A percentile compares a stretch with the other conserved stretches of the same genome.
These are phyloP conservation scores for Sporodiniella umbellata DNA, from an alignment of 371 early-diverging fungal genomes.

Conservation along the genomic window DNA sequence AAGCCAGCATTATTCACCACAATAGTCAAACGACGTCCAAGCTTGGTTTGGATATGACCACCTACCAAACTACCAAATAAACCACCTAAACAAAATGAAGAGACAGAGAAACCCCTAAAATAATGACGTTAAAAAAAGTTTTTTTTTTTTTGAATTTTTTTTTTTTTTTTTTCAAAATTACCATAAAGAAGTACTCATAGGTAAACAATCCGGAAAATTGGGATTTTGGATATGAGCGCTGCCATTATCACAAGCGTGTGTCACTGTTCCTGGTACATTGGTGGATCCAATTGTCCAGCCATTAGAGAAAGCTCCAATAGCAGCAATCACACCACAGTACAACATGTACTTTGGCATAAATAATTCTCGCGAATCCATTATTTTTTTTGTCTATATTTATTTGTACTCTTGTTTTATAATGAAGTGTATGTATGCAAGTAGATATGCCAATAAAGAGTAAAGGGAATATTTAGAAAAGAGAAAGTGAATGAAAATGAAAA, in stretches of 20 bases:
- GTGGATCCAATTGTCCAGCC: constrained; percentile 49
- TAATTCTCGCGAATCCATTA: constrained; percentile 42
- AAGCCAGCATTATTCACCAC: constrained; percentile 59
- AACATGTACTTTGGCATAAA: constrained; percentile 41
- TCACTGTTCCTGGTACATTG: constrained; percentile 41
- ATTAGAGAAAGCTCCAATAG: constrained; percentile 37
- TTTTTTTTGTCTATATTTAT: background rate
- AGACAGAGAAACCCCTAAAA: constrained; percentile 51
- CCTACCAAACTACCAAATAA: constrained; percentile 63
- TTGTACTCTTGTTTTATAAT: no score
- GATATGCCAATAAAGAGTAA: background rate
- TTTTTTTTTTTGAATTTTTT: no score
- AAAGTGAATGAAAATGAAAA: no score
- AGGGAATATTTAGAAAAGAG: background rate
- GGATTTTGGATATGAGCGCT: constrained; percentile 9
- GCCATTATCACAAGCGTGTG: constrained; percentile 24
- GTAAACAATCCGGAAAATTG: constrained; percentile 32
- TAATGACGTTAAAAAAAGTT: no score
- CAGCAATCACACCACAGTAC: constrained; percentile 34
- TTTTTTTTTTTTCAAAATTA: background rate
- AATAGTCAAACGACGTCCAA: constrained; percentile 67
- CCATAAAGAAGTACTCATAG: constrained; percentile 28
- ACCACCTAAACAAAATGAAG: constrained; percentile 70
- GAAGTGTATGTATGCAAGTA: no score
- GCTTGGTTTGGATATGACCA: constrained; percentile 50